Evolutionary conservation across 2,329 filamentous ascomycete species (phyloP), one percentile per base, ranked within the genome.

Genomic region (Fusarium ramigenum): DNA sequence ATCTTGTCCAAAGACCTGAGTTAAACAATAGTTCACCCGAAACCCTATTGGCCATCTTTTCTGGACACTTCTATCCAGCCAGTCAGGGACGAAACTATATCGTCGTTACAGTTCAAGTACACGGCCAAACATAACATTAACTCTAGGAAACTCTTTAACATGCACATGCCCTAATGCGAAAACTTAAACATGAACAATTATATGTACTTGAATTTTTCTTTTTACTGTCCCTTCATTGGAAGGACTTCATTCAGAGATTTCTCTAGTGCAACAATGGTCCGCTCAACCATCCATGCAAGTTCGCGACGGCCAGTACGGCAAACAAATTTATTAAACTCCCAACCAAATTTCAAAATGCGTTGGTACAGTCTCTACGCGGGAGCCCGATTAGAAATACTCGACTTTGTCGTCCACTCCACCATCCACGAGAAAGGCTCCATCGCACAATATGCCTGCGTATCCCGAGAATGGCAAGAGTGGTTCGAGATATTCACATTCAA

Each of bases 301-400:
- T 23, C 9, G 9, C 19, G 5, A 32, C 15, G 10, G 2, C n/a
- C 8, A 34, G 30, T 14, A 50, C 3, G 2, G 4, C 11, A 19
- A 15, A 23, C 1, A 23, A 10, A 6, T 1, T 10, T 5, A 50
- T 5, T 34, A 9, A 4, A 23, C 30, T 19, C 4, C 5, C n/a
- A 9, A 15, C 0, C 12, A 0, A 0, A 2, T 12, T 4, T 4
- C 8, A 52, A 19, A 23, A 36, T 52, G 16, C 11, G 11, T 12
- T 52, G 47, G 47, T 2, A 52, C 16, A 25, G 11, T 4, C 30
- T 52, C 4, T 52, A 34, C 16, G 12, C 4, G 5, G 47, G 23
- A 10, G 12, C 18, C 23, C 30, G 47, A 36, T 30, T 52, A 0
- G n/a, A 52, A 8, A 52, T 52, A 15, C 30, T 52, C 9, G 30